These are phyloP conservation scores for Klebsormidium nitens DNA, from an alignment of 139 green algal species.

Conservation along the genomic window DNA sequence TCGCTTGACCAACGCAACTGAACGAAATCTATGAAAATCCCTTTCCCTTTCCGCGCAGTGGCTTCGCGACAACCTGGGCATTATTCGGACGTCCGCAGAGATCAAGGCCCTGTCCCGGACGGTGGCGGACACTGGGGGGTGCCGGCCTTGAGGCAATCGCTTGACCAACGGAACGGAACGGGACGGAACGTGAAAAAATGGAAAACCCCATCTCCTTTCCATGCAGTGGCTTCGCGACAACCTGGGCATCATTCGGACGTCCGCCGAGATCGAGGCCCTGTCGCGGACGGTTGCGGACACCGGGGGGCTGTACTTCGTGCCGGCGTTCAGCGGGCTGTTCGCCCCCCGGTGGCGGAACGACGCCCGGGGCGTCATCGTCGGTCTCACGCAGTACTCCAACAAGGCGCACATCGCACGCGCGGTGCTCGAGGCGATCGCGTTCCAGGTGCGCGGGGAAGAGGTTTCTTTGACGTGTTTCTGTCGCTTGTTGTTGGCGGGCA, in stretches of 20 bases:
- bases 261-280: constrained; percentile 55
- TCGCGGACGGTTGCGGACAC: constrained; percentile 48
- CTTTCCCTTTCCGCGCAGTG: constrained; percentile 44
- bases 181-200: no score
- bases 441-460: constrained; percentile 70
- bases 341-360: constrained; percentile 85
- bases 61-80: constrained; percentile 67
- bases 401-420: constrained; percentile 73
- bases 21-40: no score
- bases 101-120: constrained; percentile 51
- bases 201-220: neutral
- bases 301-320: constrained; percentile 92
- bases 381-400: constrained; percentile 64
- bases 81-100: constrained; percentile 59
- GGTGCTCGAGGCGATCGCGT: constrained; percentile 90
- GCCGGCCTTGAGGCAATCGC: constrained; percentile 91
- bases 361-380: constrained; percentile 75
- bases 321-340: constrained; percentile 87
- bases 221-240: constrained; percentile 58
- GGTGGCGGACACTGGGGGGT: constrained; percentile 69
- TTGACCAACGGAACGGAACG: no score
- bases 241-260: constrained; percentile 64
- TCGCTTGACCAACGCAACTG: no score
- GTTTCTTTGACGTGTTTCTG: no score
- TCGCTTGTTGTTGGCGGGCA: neutral